These are phyloP conservation scores for Lepidium didymum DNA, from an alignment of 345 rosid genomes.

Conservation along the genomic window DNA sequence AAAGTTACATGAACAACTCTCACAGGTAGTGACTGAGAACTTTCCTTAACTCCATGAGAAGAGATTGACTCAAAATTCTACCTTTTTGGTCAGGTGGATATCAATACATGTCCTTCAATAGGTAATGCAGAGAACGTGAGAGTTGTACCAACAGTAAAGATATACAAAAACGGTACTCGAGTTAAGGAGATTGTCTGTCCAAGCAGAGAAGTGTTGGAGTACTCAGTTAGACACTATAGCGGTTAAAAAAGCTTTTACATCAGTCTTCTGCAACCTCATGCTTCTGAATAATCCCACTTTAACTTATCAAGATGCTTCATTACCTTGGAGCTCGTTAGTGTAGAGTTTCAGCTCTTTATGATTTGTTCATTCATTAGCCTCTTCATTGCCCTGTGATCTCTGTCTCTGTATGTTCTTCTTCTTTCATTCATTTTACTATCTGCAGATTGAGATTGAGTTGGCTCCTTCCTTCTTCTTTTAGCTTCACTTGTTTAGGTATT, in stretches of 20 bases:
- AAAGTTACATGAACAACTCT: not conserved
- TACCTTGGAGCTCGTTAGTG: constrained; percentile 15
- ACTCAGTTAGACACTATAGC: constrained; percentile 76
- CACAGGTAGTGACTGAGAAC: not conserved
- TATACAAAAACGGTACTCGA: constrained; percentile 27
- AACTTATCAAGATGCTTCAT: constrained; percentile 4
- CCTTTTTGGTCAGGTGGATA: constrained; percentile 24
- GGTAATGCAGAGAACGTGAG: constrained; percentile 27
- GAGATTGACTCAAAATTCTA: not conserved
- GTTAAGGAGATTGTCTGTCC: constrained; percentile 33
- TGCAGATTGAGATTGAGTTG: constrained; percentile 20
- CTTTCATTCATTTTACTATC: constrained; percentile 17
- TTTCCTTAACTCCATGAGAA: not conserved
- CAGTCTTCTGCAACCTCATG: not conserved
- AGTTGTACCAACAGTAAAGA: constrained; percentile 28
- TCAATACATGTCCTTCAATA: constrained; percentile 28
- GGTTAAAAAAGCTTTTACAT: constrained; percentile 28
- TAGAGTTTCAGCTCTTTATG: constrained; percentile 20
- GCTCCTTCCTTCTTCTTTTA: constrained; percentile 14
- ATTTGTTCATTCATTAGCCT: constrained; percentile 33
- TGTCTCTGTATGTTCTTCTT: constrained; percentile 8
- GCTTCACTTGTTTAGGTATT: constrained; percentile 25
- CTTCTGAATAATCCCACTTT: constrained; percentile 6
- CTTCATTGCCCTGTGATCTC: constrained; percentile 24
- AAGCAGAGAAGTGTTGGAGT: constrained; percentile 29